These are phyloP conservation scores for Coffea canephora DNA, from an alignment of 257 asterid genomes.

Conservation along the genomic window DNA sequence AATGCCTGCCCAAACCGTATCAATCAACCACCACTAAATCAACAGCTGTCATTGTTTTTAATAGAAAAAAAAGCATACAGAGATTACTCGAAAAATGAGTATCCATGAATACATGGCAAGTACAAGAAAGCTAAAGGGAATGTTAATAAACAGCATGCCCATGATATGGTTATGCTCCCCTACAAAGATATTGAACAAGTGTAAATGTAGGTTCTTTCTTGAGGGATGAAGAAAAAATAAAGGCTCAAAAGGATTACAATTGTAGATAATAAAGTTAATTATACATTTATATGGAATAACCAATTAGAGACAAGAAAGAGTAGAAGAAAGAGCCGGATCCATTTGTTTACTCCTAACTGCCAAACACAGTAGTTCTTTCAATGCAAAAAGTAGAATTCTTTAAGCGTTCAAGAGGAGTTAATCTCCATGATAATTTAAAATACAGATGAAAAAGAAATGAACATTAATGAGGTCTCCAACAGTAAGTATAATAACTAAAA, in stretches of 20 bases:
- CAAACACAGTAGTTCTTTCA: neutral
- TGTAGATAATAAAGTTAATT: neutral
- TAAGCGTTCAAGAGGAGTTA: neutral
- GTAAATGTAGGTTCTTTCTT: neutral
- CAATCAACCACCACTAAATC: neutral
- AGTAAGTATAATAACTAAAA: neutral
- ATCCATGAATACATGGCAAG: neutral
- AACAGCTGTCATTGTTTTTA: neutral
- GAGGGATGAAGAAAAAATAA: neutral
- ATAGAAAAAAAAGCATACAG: neutral
- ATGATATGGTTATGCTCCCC: neutral
- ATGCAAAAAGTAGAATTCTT: neutral
- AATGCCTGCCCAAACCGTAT: neutral
- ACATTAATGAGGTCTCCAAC: neutral
- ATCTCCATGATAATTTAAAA: neutral
- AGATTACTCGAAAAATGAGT: neutral
- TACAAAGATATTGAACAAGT: neutral
- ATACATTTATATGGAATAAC: neutral
- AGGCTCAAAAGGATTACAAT: neutral
- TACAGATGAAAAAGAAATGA: neutral
- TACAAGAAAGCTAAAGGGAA: neutral
- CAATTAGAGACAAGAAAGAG: neutral
- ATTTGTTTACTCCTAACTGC: neutral
- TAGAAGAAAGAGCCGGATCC: neutral
- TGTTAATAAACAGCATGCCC: neutral